A percentile compares a stretch with the other conserved stretches of the same genome.
Conservation (phyloP, 108 stramenopile genomes). For the Seminavis robusta region DNA sequence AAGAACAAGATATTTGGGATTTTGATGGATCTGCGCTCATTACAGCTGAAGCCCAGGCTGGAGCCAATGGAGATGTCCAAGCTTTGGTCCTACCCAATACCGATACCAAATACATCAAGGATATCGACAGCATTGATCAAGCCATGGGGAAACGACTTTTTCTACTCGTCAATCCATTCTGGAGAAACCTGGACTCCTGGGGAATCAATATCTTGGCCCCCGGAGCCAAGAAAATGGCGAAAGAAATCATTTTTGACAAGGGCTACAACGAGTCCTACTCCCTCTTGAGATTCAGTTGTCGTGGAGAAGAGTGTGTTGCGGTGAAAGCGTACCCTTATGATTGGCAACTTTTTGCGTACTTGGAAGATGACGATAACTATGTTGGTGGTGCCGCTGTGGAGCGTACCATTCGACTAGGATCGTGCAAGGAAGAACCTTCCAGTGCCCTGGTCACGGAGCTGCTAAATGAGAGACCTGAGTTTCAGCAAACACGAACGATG, state of each 20-base stretch:
- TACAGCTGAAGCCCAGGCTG: conserved; percentile 45
- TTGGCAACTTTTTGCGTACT: conserved; percentile 84
- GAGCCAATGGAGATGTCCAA: conserved; percentile 52
- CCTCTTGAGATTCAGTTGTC: conserved; percentile 44
- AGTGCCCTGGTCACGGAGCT: conserved; percentile 54
- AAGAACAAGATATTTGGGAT: conserved; percentile 80
- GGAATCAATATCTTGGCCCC: conserved; percentile 79
- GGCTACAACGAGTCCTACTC: conserved; percentile 74
- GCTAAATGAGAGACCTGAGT: conserved; percentile 61
- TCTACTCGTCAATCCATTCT: conserved; percentile 79
- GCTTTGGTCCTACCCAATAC: conserved; percentile 84
- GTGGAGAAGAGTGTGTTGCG: conserved; percentile 80
- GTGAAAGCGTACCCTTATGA: conserved; percentile 83
- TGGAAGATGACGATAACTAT: conserved; percentile 51
- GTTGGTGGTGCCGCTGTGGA: too few relatives aligned
- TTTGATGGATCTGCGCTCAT: conserved; percentile 83
- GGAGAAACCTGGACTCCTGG: conserved; percentile 81
- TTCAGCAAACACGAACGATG: conserved; percentile 78
- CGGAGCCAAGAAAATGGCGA: conserved; percentile 61
- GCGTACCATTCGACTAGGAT: conserved; percentile 60
- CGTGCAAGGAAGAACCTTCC: conserved; percentile 58
- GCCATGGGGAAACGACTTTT: conserved; percentile 59
- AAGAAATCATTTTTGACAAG: conserved; percentile 58
- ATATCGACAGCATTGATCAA: conserved; percentile 54
- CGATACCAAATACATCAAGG: conserved; percentile 71